Base-by-base conservation (phyloP, 306 rosid genomes). In the Rubus parviflorus region DNA sequence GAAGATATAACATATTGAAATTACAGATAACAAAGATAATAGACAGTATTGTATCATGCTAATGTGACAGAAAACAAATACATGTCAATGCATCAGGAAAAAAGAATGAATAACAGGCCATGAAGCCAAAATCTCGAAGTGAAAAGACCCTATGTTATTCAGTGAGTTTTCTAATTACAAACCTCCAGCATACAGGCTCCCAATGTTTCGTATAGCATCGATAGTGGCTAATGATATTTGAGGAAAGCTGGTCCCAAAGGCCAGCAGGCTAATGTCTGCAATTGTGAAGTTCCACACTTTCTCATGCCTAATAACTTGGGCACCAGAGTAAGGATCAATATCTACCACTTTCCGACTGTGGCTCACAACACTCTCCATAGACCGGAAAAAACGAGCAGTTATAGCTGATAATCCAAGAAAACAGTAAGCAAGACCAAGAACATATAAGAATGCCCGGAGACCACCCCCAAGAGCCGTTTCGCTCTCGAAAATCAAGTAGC, bases 161-260 rank as follows among this genome's bases (percentile, higher is more conserved):
- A 42, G 75, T 81, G 37, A 43, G 75, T 77, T 64, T 64, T 43
- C 75, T 70, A 41, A 58, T 8, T 77, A 84, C 90, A 81, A 85
- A 95, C 98, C 98, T 89, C 98, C 97, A 73, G 98, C 98, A 80
- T 92, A 79, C 41, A 82, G 85, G 49, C 86, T 81, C 74, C 98
- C 97, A 61, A 92, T 41, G 81, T 92, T 95, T 76, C 77, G 89
- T 67, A 95, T 67, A 71, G 99, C 97, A 85, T 95, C 98, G 69
- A 95, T 92, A 80, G 90, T 95, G 76, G 98, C 98, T 51, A 95
- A 83, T 38, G 98, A 95, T 81, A 95, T 92, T 85, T 95, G 98
- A 76, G 98, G 98, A 86, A 95, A 95, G 87, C 98, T 95, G 58
- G 99, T 95, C 77, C 99, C 99, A 73, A 92, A 95, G 38, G 99